A percentile compares a stretch with the other conserved stretches of the same genome.
Evolutionary conservation across 2,329 filamentous ascomycete genomes (phyloP).

Genomic region (Blastomyces gilchristii): DNA sequence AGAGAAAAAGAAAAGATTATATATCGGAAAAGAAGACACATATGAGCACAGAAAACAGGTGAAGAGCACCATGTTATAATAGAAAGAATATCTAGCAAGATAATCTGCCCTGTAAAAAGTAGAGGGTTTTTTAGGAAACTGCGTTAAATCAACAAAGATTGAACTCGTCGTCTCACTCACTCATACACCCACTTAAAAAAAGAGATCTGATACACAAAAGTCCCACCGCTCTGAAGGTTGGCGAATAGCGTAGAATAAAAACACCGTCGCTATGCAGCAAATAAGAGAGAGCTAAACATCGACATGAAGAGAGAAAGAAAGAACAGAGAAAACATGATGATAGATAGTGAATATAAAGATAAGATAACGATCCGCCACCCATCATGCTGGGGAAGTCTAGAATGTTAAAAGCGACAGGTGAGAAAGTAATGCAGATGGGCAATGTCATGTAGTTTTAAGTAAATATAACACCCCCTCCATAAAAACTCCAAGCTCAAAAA

Average conservation of each 20-base stretch:
- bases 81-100: neutral
- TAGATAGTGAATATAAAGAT: neutral
- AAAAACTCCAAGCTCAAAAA: constrained; percentile 3
- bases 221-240: neutral
- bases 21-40: neutral
- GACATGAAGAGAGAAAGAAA: neutral
- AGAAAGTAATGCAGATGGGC: neutral
- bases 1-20: neutral
- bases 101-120: neutral
- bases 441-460: neutral
- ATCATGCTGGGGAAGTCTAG: neutral
- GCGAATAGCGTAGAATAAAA: neutral
- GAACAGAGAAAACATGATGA: neutral
- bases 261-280: constrained; percentile 6
- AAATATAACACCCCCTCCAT: neutral
- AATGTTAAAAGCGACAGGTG: neutral
- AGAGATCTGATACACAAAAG: neutral
- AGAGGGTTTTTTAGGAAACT: neutral
- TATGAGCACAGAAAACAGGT: neutral
- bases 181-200: neutral
- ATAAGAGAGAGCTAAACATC: neutral
- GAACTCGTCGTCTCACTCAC: neutral
- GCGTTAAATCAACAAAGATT: neutral
- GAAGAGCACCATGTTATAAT: neutral
- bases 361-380: neutral